Evolutionary conservation across 768 basidiomycete genomes (phyloP).

Genomic region (Trametes sanguinea): DNA sequence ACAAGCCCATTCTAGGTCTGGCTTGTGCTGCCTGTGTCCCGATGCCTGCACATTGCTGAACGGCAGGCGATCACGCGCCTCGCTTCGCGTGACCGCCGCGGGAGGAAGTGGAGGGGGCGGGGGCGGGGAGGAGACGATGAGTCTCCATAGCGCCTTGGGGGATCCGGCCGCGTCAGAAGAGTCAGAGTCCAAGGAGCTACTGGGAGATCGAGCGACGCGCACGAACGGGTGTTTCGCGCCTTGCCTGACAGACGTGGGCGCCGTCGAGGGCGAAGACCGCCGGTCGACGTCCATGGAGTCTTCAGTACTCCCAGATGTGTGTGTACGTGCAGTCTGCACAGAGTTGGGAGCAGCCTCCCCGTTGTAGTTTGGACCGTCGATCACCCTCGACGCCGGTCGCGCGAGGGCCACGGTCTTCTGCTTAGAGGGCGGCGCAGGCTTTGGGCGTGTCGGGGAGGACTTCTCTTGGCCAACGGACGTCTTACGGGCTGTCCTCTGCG

Average conservation of each 20-base stretch:
- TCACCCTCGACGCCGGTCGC: no score
- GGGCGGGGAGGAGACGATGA: slow-evolving; percentile 32
- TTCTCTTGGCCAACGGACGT: no score
- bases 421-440: background rate
- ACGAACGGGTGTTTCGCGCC: background rate
- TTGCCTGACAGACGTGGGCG: slow-evolving; percentile 11
- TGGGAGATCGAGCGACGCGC: slow-evolving; percentile 11
- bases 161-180: slow-evolving; percentile 8
- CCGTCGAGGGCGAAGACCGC: background rate
- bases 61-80: background rate
- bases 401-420: background rate
- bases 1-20: slow-evolving; percentile 50
- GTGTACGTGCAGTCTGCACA: background rate
- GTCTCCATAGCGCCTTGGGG: slow-evolving; percentile 34
- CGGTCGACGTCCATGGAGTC: slow-evolving; percentile 13
- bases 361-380: no score
- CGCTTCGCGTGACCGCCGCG: slow-evolving; percentile 6
- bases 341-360: background rate
- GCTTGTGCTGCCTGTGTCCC: slow-evolving; percentile 22
- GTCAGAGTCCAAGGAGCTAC: slow-evolving; percentile 12
- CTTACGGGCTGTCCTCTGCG: no score
- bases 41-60: background rate
- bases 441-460: no score
- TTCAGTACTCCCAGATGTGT: background rate
- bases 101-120: slow-evolving; percentile 10